Conservation (phyloP, 1,284 basidiomycete genomes). For the Bondarzewia mesenterica region DNA sequence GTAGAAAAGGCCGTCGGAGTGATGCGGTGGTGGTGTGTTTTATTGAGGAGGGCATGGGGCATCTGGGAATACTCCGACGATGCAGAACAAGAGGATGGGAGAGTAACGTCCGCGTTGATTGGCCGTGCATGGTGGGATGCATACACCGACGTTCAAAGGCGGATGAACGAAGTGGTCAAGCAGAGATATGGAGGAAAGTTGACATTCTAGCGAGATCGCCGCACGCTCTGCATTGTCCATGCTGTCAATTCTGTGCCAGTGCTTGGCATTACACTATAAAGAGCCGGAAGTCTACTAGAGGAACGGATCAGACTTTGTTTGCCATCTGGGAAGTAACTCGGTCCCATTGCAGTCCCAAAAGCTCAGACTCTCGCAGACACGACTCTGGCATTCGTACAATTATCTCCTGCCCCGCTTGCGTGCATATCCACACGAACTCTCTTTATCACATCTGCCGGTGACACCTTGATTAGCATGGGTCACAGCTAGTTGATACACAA, state of each 20-base stretch:
- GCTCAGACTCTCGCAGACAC: too few species aligned
- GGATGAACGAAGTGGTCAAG: slow-evolving; percentile 51
- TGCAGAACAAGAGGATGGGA: slow-evolving; percentile 13
- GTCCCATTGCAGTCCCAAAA: too few species aligned
- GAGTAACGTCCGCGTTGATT: slow-evolving; percentile 36
- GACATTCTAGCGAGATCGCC: slow-evolving; percentile 14
- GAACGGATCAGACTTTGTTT: too few species aligned
- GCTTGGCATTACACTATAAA: too few species aligned
- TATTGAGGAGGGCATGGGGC: slow-evolving; percentile 52
- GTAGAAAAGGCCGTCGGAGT: slow-evolving; percentile 61
- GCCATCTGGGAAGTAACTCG: too few species aligned
- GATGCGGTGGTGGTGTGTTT: slow-evolving; percentile 72
- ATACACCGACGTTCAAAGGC: slow-evolving; percentile 54
- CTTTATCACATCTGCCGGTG: not conserved
- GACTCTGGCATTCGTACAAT: too few species aligned
- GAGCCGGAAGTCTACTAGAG: too few species aligned
- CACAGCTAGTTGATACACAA: too few species aligned
- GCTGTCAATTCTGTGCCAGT: too few species aligned
- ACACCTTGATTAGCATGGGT: not conserved
- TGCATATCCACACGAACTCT: not conserved
- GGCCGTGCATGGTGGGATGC: slow-evolving; percentile 72
- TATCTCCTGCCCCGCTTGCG: too few species aligned
- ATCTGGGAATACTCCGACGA: slow-evolving; percentile 35
- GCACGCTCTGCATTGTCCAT: too few species aligned
- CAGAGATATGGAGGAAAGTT: slow-evolving; percentile 63